Conservation (phyloP, 345 rosid genomes). For the Cardamine resedifolia region DNA sequence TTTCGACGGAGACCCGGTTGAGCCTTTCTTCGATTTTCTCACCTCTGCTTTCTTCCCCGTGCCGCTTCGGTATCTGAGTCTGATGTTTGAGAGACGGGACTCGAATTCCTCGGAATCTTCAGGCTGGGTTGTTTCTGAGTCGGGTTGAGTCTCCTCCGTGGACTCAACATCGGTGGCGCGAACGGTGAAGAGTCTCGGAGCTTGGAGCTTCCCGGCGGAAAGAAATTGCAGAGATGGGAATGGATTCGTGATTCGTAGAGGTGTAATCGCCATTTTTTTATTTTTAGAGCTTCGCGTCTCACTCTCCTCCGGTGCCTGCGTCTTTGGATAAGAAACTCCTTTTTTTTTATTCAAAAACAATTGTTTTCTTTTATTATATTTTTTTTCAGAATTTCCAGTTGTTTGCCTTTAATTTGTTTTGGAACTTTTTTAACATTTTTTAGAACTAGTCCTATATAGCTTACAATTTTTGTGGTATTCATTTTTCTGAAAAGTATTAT, state of each 20-base stretch:
- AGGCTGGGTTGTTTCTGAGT: constrained; percentile 37
- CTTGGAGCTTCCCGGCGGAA: constrained; percentile 21
- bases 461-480: background rate
- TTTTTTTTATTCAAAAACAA: background rate
- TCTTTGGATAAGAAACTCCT: constrained; percentile 26
- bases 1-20: constrained; percentile 29
- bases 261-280: constrained; percentile 49
- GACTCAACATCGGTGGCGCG: constrained; percentile 56
- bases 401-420: background rate
- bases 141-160: constrained; percentile 42
- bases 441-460: background rate
- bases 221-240: constrained; percentile 34
- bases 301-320: background rate
- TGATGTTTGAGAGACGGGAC: constrained; percentile 62
- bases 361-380: background rate
- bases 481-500: background rate
- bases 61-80: constrained; percentile 69
- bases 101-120: constrained; percentile 56
- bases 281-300: constrained; percentile 25
- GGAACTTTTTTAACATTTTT: background rate
- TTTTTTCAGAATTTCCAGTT: background rate
- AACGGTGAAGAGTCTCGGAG: constrained; percentile 34
- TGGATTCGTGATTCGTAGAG: constrained; percentile 43
- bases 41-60: constrained; percentile 84
- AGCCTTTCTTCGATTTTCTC: constrained; percentile 65